Evolutionary conservation across 192 early-diverging fungal genomes (phyloP), one percentile per base, ranked within the genome.

Genomic region (Coemansia sp.): DNA sequence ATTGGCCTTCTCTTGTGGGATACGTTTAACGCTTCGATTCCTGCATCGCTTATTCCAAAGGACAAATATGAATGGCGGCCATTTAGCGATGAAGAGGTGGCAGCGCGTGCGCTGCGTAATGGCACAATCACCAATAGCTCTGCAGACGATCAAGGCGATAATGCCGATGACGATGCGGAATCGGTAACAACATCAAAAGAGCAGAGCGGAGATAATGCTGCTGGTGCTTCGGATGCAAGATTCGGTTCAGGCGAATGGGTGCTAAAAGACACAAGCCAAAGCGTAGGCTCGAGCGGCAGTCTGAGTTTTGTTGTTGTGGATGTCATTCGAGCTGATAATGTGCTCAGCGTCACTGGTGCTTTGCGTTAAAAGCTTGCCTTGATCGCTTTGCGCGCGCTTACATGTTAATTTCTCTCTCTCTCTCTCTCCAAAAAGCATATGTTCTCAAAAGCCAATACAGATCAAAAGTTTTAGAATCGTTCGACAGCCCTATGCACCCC

Each of bases 11-110:
- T 98, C 49, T 83, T 98, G 54, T 93, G 94, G 74, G 91, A 93
- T 44, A 90, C 93, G 7, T 95, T 98, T 83, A 98, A 98, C 65
- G 96, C 94, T 22, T 95, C 94, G 16, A 96, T 98, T 34, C 88
- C 96, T 4, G 83, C 88, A 16, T 88, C 89, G 56, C 81, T 88
- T 60, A 91, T 98, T 44, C 90, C 88, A 26, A 78, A 85, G 58
- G 76, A 79, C 58, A 87, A 84, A 70, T 98, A 89, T 69, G 82
- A 85, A 60, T 95, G 88, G 89, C 67, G 76, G 62, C 73, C 78
- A 38, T 82, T 76, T 62, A 76, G 69, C 71, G 76, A 80, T 60
- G 71, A 80, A 22, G 74, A 76, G 47, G 62, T 81, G 28, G 65
- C 73, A n/a, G 57, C 66, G 0, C 68, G 58, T n/a, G 62, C 59